These are phyloP conservation scores for Torulaspora microellipsoides DNA, from an alignment of 805 yeast species.

Conservation along the genomic window DNA sequence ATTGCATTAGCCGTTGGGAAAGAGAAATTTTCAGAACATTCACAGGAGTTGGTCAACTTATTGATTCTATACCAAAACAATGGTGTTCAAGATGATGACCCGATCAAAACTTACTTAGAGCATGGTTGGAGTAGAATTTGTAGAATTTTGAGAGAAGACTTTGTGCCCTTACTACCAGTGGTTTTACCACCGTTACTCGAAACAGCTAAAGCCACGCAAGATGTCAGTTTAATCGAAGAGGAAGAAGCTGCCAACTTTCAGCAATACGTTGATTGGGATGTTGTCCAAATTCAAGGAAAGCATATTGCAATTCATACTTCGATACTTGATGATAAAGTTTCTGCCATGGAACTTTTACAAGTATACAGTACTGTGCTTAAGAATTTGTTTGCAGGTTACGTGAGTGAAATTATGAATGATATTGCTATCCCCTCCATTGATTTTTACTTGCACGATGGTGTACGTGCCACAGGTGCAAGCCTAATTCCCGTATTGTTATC, in stretches of 20 bases:
- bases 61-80: constrained; percentile 68
- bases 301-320: constrained; percentile 94
- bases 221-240: constrained; percentile 78
- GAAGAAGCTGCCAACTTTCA: constrained; percentile 83
- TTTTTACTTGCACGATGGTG: constrained; percentile 91
- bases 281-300: constrained; percentile 83
- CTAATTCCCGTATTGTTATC: constrained; percentile 73
- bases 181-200: constrained; percentile 86
- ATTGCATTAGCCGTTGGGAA: constrained; percentile 94
- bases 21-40: constrained; percentile 75
- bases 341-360: constrained; percentile 83
- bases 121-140: constrained; percentile 97
- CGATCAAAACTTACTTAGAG: constrained; percentile 78
- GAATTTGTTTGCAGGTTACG: constrained; percentile 78
- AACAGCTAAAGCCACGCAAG: constrained; percentile 87
- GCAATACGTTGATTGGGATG: constrained; percentile 92
- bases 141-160: constrained; percentile 76
- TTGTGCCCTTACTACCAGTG: constrained; percentile 73
- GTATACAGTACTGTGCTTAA: constrained; percentile 82
- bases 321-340: constrained; percentile 86
- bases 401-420: constrained; percentile 67
- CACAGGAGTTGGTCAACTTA: constrained; percentile 65
- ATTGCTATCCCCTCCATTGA: constrained; percentile 85
- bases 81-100: constrained; percentile 66
- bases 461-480: constrained; percentile 84